Evolutionary conservation across 1,284 basidiomycete genomes (phyloP), one percentile per base, ranked within the genome.

Genomic region (Thelephora terrestris): DNA sequence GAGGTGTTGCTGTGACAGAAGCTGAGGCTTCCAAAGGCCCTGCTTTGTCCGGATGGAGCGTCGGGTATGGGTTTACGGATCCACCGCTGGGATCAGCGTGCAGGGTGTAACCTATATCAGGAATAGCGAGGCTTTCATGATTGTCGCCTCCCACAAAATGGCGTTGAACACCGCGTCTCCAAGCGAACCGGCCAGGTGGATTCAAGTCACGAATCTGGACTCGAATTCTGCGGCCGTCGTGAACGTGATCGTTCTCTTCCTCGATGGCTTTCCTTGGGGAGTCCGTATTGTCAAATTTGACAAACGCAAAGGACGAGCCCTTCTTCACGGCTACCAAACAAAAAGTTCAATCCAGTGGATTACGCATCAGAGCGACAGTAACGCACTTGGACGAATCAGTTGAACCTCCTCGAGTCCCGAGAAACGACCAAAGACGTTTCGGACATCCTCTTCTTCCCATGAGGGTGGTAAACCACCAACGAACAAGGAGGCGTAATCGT

Each of bases 401-500:
- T 78, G 79, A 27, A 87, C 70, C 46, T 68, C 71, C 54, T 80
- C 75, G 9, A 88, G 66, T 2, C 70, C 70, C n/a, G 78, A 81
- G 56, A 79, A 87, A 56, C 69, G 71, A 12, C 69, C 67, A 58
- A 88, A 88, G 37, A 81, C 68, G 4, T 61, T 58, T 36, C 62
- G 66, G 20, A 88, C 67, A 52, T 73, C 79, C 7, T 68, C 67
- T 58, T 87, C 82, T 46, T 80, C 74, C 85, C 85, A 88, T 4
- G 75, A 73, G 21, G 69, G 67, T 5, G 76, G 69, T 6, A 88
- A 67, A 2, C 85, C 85, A 12, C 85, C 85, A 24, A 87, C 80
- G 58, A 87, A 88, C 20, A 88, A 68, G 0, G 82, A 79, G 2
- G 72, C 77, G 0, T 78, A 79, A 59, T 87, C 82, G 12, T 81